Evolutionary conservation across 2,329 filamentous ascomycete species (phyloP), one percentile per base, ranked within the genome.

Genomic region (Pyrenochaeta sp.): DNA sequence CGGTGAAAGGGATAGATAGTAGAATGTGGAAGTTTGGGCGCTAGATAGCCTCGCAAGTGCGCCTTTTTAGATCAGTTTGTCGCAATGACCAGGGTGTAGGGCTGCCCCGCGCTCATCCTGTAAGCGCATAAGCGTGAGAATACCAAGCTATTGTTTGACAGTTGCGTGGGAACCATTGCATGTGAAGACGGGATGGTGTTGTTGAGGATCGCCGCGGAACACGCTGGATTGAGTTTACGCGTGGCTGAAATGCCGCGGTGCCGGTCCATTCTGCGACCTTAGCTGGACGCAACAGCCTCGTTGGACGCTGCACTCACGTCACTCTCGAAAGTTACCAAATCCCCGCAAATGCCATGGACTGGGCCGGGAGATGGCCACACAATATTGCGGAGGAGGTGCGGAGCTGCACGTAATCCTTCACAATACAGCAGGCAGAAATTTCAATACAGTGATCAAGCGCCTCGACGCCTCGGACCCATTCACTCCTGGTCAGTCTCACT

Each of bases 141-240:
- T 27, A 27, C 23, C 23, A 27, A 4, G 23, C 23, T 27, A 27
- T 27, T 27, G 23, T 27, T 27, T 27, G 23, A 27, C 23, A 27
- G 23, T 27, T 27, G 23, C 23, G 4, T 9, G 23, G 23, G 23
- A 27, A 27, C 4, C 4, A 9, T 5, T 27, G 23, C 23, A 27
- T 27, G 23, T 27, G 23, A 27, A 27, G 23, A 27, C 23, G 23
- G 23, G 23, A 4, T 27, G 23, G 23, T 27, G 23, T 27, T 27
- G 18, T 15, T 23, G 49, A 49, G 39, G 52, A 59, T 59, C 45
- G 52, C 42, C 46, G 49, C 49, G 52, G 52, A 49, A 33, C 20
- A 18, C 31, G 32, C 55, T 49, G 17, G 4, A 39, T 59, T 49
- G n/a, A 53, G 56, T 27, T 20, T 49, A 50, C 41, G 43, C 37